Evolutionary conservation across 768 basidiomycete species (phyloP).

Genomic region (Sarcomyxa edulis): DNA sequence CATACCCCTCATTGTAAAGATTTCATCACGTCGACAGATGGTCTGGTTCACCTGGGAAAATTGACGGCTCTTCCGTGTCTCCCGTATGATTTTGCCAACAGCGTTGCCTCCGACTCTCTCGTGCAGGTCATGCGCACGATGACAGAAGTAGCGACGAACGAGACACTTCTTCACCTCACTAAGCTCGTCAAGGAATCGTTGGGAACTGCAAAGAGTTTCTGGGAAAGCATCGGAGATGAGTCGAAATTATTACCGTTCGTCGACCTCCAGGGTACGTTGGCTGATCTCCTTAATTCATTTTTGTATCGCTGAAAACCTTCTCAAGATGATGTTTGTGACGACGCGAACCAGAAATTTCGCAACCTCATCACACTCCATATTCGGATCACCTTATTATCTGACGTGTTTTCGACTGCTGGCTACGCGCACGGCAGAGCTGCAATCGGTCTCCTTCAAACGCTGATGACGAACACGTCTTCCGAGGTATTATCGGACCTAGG

Average conservation of each 20-base stretch:
- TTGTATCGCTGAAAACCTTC: no score
- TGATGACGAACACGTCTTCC: constrained; percentile 60
- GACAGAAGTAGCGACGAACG: constrained; percentile 78
- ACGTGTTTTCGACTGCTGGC: constrained; percentile 80
- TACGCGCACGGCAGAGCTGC: constrained; percentile 78
- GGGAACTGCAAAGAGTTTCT: constrained; percentile 64
- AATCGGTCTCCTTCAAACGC: constrained; percentile 65
- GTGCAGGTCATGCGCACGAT: constrained; percentile 87
- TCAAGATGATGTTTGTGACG: constrained; percentile 3
- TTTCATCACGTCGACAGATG: constrained; percentile 72
- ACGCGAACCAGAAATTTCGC: constrained; percentile 64
- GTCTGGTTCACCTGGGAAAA: constrained; percentile 68
- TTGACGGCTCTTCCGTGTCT: constrained; percentile 81
- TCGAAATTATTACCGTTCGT: constrained; percentile 65
- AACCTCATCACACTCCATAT: constrained; percentile 71
- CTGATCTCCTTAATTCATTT: constrained; percentile 4
- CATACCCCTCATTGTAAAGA: constrained; percentile 87
- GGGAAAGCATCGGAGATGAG: constrained; percentile 45
- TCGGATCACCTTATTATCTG: constrained; percentile 77
- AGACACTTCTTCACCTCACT: constrained; percentile 67
- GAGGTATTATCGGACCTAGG: constrained; percentile 72
- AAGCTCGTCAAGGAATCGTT: constrained; percentile 68
- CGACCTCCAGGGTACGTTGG: constrained; percentile 41
- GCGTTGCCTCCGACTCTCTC: constrained; percentile 80
- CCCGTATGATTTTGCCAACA: constrained; percentile 84